A percentile compares a stretch with the other conserved stretches of the same genome.
Conservation (phyloP, 495 filamentous ascomycete species). For the Jackrogersella minutella region DNA sequence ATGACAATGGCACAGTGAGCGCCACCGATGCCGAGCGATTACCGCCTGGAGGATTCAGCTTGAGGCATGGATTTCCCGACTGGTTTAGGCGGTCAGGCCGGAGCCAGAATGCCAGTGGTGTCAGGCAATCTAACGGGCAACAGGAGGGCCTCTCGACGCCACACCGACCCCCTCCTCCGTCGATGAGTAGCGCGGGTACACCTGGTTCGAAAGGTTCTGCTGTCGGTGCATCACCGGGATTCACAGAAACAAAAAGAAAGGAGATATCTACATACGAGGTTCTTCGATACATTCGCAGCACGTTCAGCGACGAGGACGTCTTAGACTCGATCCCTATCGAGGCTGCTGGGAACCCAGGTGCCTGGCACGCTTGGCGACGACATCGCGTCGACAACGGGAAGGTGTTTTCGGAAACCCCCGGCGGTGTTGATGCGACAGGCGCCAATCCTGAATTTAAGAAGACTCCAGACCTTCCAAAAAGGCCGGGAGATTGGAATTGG, state of each 20-base stretch:
- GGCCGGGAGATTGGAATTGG: conserved; percentile 91
- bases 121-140: conserved; percentile 39
- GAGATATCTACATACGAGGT: conserved; percentile 66
- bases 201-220: conserved; percentile 47
- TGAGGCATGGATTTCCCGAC: conserved; percentile 86
- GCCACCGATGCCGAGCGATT: conserved; percentile 81
- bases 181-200: conserved; percentile 44
- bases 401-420: conserved; percentile 32
- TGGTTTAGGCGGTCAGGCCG: conserved; percentile 72
- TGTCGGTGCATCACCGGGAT: conserved; percentile 39
- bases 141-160: conserved; percentile 34
- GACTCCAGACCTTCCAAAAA: conserved; percentile 49
- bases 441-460: conserved; percentile 6
- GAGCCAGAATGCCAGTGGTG: conserved; percentile 29
- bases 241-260: conserved; percentile 34
- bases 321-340: conserved; percentile 82
- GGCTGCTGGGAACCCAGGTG: conserved; percentile 84
- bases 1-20: conserved; percentile 75
- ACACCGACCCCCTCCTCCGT: conserved; percentile 45
- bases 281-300: conserved; percentile 79
- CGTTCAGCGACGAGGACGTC: conserved; percentile 78
- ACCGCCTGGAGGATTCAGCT: conserved; percentile 85
- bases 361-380: conserved; percentile 89
- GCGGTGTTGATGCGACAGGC: conserved; percentile 2
- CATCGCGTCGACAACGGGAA: conserved; percentile 59